Base-by-base conservation (phyloP, 1,284 basidiomycete species). In the Pseudozyma tsukubaensis region DNA sequence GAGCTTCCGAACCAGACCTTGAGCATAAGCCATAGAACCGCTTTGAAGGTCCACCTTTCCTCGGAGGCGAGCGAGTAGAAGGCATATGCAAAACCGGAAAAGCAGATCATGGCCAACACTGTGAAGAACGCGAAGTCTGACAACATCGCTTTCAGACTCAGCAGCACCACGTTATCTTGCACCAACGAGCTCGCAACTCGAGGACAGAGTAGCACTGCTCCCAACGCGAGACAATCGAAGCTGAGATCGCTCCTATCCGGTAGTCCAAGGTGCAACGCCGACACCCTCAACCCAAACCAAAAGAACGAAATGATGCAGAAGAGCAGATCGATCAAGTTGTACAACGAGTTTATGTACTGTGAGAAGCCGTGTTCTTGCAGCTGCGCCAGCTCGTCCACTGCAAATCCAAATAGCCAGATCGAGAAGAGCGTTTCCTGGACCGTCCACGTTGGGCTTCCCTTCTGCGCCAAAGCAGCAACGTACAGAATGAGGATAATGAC, bases 321-420 rank as follows among this genome's bases (percentile, higher is more conserved):
- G 37, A 79, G 62, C 42, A 42, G 36, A 63, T 63, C 64, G 48
- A 66, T 54, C 4, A 73, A 80, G 7, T 71, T 85, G 72, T 84
- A 82, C 14, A 85, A 66, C 13, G 81, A 80, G n/a, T 72, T 70
- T n/a, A 78, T 53, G 62, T 83, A 85, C 89, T 92, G 91, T 88
- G 89, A 90, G 55, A 96, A 89, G 0, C 94, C 94, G 81, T 94
- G 94, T 83, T 97, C 94, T 82, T 96, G 92, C 89, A 96, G 92
- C 3, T 94, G 91, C 10, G 94, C 94, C 13, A 94, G 86, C 83
- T 95, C 96, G 84, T 97, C 94, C 5, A 97, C 87, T 0, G 92
- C 90, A 84, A 97, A 97, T 0, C 94, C 88, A 85, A 65, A 32
- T 1, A 68, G 54, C 76, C 79, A 80, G 53, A 79, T 61, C n/a